Percentiles rank a stretch among this genome's conserved stretches.
Evolutionary conservation across 768 basidiomycete species (phyloP).

Genomic region (Podaxis carcinomalis): DNA sequence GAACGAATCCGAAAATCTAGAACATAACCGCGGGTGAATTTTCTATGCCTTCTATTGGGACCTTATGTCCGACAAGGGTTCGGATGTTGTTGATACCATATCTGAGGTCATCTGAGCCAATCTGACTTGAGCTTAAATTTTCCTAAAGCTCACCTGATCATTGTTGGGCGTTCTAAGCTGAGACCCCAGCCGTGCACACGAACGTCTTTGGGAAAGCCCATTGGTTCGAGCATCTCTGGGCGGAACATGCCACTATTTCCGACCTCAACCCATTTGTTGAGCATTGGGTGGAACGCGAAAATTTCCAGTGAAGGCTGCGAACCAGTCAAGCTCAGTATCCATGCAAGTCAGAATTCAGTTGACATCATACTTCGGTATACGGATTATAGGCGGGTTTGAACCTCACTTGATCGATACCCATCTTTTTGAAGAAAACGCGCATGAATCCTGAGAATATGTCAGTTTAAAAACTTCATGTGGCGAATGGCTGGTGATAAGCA

Average conservation of each 20-base stretch:
- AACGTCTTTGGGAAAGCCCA: slow-evolving; percentile 97
- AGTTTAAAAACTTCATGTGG: neutral
- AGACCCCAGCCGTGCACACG: slow-evolving; percentile 98
- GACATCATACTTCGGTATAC: slow-evolving; percentile 75
- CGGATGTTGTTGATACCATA: slow-evolving; percentile 98
- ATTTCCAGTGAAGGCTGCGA: slow-evolving; percentile 91
- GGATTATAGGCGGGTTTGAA: slow-evolving; percentile 99
- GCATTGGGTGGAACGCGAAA: slow-evolving; percentile 94
- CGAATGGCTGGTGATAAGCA: slow-evolving; percentile 25
- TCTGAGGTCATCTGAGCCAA: slow-evolving; percentile 32
- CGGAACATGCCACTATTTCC: slow-evolving; percentile 99
- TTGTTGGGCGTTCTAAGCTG: slow-evolving; percentile 91
- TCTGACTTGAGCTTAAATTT: neutral
- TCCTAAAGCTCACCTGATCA: slow-evolving; percentile 77
- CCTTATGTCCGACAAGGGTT: slow-evolving; percentile 96
- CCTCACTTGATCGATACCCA: slow-evolving; percentile 89
- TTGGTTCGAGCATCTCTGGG: slow-evolving; percentile 98
- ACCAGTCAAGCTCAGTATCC: neutral
- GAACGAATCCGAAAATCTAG: slow-evolving; percentile 32
- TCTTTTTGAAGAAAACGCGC: slow-evolving; percentile 97
- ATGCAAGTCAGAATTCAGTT: neutral
- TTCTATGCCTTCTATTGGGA: slow-evolving; percentile 84
- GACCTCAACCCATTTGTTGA: slow-evolving; percentile 95
- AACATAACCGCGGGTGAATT: slow-evolving; percentile 89
- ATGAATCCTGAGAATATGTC: slow-evolving; percentile 71